Conservation (phyloP, 139 green algal species). For the Haematococcus lacustris region DNA sequence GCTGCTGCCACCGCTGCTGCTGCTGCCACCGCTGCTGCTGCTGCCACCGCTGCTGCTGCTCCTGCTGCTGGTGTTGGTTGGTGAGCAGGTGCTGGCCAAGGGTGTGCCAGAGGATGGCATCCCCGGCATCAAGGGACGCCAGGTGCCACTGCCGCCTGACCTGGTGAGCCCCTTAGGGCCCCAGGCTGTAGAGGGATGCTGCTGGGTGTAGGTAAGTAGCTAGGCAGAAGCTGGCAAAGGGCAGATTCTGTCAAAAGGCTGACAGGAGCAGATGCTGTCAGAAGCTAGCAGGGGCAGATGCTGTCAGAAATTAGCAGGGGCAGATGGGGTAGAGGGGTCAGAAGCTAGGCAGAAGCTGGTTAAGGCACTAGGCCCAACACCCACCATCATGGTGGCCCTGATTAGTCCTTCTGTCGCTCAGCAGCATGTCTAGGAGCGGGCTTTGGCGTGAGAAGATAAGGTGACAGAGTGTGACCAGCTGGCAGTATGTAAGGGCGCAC, state of each 20-base stretch:
- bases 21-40: no score
- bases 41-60: no score
- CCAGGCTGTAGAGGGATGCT: background rate
- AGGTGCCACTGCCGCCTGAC: conserved; percentile 37
- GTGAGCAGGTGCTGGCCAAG: conserved; percentile 33
- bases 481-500: no score
- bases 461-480: no score
- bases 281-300: no score
- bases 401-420: background rate
- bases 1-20: no score
- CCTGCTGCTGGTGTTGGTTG: no score
- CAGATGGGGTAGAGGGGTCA: background rate
- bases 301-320: background rate
- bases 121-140: conserved; percentile 29
- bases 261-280: no score
- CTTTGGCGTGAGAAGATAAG: no score
- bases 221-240: background rate
- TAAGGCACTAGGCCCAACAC: background rate
- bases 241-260: background rate
- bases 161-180: background rate
- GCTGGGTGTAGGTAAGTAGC: background rate
- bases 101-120: conserved; percentile 34
- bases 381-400: background rate
- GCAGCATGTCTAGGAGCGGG: no score
- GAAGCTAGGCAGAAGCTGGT: no score